Evolutionary conservation across 106 monocot genomes (phyloP), one percentile per base, ranked within the genome.

Genomic region (Dendrobium huoshanense): DNA sequence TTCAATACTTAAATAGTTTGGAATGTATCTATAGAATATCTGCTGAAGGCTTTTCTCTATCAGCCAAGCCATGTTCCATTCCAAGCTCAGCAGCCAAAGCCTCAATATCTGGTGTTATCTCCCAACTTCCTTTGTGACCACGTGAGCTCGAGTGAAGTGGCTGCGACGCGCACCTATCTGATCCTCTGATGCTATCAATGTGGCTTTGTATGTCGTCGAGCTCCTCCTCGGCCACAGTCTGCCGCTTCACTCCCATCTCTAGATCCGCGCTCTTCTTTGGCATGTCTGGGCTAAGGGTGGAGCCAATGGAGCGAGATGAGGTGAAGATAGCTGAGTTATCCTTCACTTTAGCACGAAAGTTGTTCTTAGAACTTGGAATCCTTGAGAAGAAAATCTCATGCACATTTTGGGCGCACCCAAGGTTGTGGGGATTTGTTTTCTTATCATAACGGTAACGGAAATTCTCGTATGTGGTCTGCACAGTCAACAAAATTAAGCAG

Each of bases 391-490:
- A 87, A 41, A 87, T 80, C 65, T 92, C 92, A 24, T 67, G 61
- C n/a, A 92, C 51, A 49, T 92, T 92, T 40, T 1, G 76, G 20
- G 67, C 22, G 47, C 83, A 89, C 19, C 92, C 92, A n/a, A 77
- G 87, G 82, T 87, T 87, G 77, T 89, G 85, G 7, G 89, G 91
- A 74, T 92, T 92, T 67, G 75, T 58, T 25, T 87, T 92, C 33
- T 84, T 82, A 78, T 92, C 92, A 24, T 92, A 92, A 17, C 89
- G 85, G 70, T 92, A 92, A 45, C 92, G 89, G 48, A 92, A 92
- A 77, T 92, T 92, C 82, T 92, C 92, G 33, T 92, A 92, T 3
- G 92, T 92, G 18, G 92, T 89, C 92, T 92, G 82, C 80, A 83
- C 54, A 61, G 22, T 61, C 8, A 61, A 16, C 76, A 29, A 3